Percentiles rank a stretch among this genome's conserved stretches.
Evolutionary conservation across 164 flowering plant species (phyloP).

Genomic region (Pachysandra terminalis): DNA sequence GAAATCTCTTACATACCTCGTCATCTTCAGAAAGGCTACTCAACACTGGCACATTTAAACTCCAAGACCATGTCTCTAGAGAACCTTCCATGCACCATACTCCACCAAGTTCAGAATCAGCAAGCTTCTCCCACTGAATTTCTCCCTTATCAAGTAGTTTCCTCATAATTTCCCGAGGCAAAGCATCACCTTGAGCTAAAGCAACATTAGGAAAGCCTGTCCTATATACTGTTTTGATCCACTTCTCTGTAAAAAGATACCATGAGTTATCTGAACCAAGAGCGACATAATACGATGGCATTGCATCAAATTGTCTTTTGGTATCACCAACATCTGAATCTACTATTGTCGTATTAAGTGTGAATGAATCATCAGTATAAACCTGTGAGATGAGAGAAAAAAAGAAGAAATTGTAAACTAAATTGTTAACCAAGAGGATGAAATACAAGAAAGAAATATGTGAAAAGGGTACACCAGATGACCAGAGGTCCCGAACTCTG

Average conservation of each 20-base stretch:
- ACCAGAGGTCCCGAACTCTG: background rate
- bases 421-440: background rate
- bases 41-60: slow-evolving; percentile 88
- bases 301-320: slow-evolving; percentile 21
- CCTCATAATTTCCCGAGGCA: slow-evolving; percentile 74
- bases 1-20: too few species aligned
- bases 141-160: slow-evolving; percentile 64
- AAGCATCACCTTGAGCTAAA: slow-evolving; percentile 67
- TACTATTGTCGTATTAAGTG: slow-evolving; percentile 15
- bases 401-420: too few species aligned
- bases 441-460: background rate
- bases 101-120: slow-evolving; percentile 70
- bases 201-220: slow-evolving; percentile 83
- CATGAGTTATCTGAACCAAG: slow-evolving; percentile 95
- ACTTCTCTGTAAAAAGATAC: slow-evolving; percentile 89
- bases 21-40: slow-evolving; percentile 81
- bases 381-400: slow-evolving; percentile 29
- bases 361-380: slow-evolving; percentile 33
- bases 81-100: slow-evolving; percentile 89
- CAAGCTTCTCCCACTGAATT: slow-evolving; percentile 71
- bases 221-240: slow-evolving; percentile 70
- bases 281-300: slow-evolving; percentile 72
- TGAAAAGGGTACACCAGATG: background rate
- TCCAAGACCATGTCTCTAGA: slow-evolving; percentile 96
- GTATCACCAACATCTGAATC: slow-evolving; percentile 21